These are phyloP conservation scores for Pyrenochaeta sp. DNA, from an alignment of 2,329 filamentous ascomycete genomes.

Conservation along the genomic window DNA sequence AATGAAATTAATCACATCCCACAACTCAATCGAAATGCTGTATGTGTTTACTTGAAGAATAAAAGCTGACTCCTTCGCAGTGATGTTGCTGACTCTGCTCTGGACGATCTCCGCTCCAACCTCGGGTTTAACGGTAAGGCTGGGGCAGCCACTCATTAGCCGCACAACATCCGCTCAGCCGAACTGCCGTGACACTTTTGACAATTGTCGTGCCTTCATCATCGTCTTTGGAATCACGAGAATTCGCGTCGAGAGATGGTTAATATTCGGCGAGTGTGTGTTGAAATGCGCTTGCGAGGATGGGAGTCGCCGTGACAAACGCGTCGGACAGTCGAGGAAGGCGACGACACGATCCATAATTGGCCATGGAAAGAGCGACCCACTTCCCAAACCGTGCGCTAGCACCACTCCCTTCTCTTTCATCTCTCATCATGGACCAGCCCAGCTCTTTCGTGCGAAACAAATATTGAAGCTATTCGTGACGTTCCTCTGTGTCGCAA, in stretches of 20 bases:
- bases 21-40: neutral
- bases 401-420: too few relatives aligned
- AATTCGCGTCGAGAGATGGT: too few relatives aligned
- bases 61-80: neutral
- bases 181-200: neutral
- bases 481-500: too few relatives aligned
- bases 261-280: neutral
- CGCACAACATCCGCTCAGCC: conserved; percentile 9
- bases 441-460: too few relatives aligned
- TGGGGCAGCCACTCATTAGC: conserved; percentile 3
- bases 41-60: neutral
- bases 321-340: too few relatives aligned
- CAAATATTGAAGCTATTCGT: too few relatives aligned
- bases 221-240: neutral
- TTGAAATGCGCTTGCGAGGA: too few relatives aligned
- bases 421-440: too few relatives aligned
- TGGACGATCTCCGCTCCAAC: neutral
- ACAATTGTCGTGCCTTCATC: neutral
- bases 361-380: too few relatives aligned
- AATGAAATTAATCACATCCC: neutral
- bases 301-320: too few relatives aligned
- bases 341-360: too few relatives aligned
- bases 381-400: too few relatives aligned
- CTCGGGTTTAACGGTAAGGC: conserved; percentile 1
- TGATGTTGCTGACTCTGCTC: neutral